Percentiles rank a stretch among this genome's conserved stretches.
Evolutionary conservation across 2,329 filamentous ascomycete species (phyloP).

Genomic region (Ambrosiella xylebori): DNA sequence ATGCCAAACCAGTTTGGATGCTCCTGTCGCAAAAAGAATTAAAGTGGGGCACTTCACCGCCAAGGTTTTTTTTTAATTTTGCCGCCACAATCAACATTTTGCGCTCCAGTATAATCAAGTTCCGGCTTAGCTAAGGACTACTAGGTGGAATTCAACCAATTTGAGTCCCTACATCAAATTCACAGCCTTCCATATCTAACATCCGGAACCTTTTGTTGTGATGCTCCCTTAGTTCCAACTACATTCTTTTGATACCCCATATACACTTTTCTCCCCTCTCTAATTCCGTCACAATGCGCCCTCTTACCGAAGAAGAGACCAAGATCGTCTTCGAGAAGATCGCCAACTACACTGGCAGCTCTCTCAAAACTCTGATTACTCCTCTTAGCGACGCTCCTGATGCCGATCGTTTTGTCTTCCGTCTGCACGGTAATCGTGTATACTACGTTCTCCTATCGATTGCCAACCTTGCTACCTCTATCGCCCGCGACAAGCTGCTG

Average conservation of each 20-base stretch:
- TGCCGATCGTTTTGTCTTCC: constrained; percentile 69
- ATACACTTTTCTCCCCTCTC: not conserved
- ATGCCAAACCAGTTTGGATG: not conserved
- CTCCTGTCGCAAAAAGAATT: constrained; percentile 11
- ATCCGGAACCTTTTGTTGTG: constrained; percentile 2
- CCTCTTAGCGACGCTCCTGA: constrained; percentile 50
- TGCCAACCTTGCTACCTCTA: constrained; percentile 77
- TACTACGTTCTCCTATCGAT: constrained; percentile 85
- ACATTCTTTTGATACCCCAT: constrained; percentile 2
- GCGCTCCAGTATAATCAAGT: constrained; percentile 5
- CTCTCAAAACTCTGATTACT: constrained; percentile 68
- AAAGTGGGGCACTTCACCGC: constrained; percentile 15
- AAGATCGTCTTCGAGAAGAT: constrained; percentile 81
- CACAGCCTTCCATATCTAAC: not conserved
- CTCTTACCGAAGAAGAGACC: constrained; percentile 63
- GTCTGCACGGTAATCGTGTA: constrained; percentile 63
- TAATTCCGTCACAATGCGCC: constrained; percentile 43
- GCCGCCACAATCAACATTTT: constrained; percentile 11
- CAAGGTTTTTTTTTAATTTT: constrained; percentile 18
- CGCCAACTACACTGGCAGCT: constrained; percentile 79
- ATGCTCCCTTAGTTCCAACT: not conserved
- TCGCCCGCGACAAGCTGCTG: constrained; percentile 65
- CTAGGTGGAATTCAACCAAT: not conserved
- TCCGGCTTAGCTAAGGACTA: not conserved
- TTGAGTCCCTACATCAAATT: not conserved